Evolutionary conservation across 139 green algal genomes (phyloP), one percentile per base, ranked within the genome.

Genomic region (Coelastrella sp.): DNA sequence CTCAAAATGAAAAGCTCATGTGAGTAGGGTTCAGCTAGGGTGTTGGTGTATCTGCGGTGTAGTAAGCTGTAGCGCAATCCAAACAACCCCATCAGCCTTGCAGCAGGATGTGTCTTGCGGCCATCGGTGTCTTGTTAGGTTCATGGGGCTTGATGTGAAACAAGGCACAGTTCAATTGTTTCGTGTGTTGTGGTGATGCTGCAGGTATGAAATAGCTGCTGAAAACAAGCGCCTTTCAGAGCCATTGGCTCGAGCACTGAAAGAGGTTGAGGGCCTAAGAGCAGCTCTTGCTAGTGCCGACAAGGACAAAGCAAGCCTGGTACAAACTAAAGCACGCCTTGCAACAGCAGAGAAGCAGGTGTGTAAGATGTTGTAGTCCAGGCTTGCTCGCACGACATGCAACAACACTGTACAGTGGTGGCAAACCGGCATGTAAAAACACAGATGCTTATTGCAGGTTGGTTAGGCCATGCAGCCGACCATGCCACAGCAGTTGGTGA

Each of bases 211-310:
- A 91, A 96, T 96, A 64, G 93, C 93, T 57, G 93, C 97, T 80
- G 97, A 99, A 92, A 99, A 99, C 94, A 98, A 98, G 93, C 92
- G 93, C 13, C 94, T 99, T 75, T 95, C 89, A 4, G 96, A 99
- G 92, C 97, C 97, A 3, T 91, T 99, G 61, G 93, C 93, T 3
- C 95, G 96, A 89, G 96, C 97, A 14, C 87, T 97, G 20, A 97
- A 98, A 88, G 96, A 98, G 91, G 95, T 97, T 14, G 96, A 98
- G 89, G 68, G 57, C 59, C 92, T 98, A 84, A 85, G 96, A 0
- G 82, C 93, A 65, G 77, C 94, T 65, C 90, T 98, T 85, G 92
- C 87, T 47, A 95, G 93, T 71, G 96, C 97, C 68, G 96, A 98
- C 79, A 97, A 98, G 91, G 96, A 98, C 91, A 96, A 96, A 88